phyloP scores from a whole-genome alignment of 345 rosid species.

The Mercurialis annua region DNA sequence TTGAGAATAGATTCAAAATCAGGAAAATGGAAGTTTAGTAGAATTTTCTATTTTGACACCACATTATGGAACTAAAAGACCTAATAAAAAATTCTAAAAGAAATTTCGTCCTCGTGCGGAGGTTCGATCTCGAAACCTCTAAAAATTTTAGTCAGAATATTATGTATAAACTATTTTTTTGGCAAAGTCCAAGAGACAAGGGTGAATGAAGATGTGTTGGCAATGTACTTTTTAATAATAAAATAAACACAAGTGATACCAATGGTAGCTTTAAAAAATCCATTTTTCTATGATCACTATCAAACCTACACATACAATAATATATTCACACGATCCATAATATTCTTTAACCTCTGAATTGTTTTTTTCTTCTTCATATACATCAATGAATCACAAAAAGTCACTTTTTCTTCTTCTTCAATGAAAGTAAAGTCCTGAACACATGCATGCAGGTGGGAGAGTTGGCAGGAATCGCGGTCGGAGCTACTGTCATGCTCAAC shows the following conservation, averaged over 20 bases:
- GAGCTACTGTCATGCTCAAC: slow-evolving; percentile 92
- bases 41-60: not conserved
- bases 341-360: not conserved
- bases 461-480: slow-evolving; percentile 87
- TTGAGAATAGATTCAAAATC: not conserved
- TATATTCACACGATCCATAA: no score
- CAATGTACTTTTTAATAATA: slow-evolving; percentile 18
- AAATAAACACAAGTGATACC: not conserved
- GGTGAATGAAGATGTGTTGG: slow-evolving; percentile 21
- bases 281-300: slow-evolving; percentile 1
- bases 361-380: not conserved
- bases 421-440: not conserved
- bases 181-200: not conserved
- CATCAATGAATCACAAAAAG: not conserved
- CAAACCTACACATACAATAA: not conserved
- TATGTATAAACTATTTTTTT: no score
- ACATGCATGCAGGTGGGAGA: slow-evolving; percentile 74
- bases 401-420: no score
- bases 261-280: not conserved
- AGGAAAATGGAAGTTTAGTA: not conserved
- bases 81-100: no score
- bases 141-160: no score
- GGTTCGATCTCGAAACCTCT: no score
- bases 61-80: slow-evolving; percentile 2
- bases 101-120: not conserved